Percentiles rank a stretch among this genome's conserved stretches.
phyloP scores from a whole-genome alignment of 169 alveolate genomes.

The Cryptosporidium sp. region DNA sequence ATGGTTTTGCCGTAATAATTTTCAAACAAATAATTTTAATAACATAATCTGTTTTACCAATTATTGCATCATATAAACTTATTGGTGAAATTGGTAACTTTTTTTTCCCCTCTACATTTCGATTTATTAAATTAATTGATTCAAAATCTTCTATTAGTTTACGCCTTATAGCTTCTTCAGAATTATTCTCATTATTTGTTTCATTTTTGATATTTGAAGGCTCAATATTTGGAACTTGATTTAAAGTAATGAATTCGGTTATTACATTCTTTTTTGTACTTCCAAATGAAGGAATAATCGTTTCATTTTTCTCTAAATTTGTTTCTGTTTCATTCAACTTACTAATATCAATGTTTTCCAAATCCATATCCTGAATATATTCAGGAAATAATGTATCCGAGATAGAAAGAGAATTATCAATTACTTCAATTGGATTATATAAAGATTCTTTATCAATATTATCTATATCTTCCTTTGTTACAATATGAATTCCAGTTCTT shows the following conservation, averaged over 20 bases:
- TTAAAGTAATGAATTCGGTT: neutral
- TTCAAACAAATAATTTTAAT: slow-evolving; percentile 35
- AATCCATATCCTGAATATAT: neutral
- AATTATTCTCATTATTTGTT: neutral
- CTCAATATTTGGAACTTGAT: neutral
- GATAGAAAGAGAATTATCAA: slow-evolving; percentile 17
- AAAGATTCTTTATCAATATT: slow-evolving; percentile 22
- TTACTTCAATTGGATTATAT: slow-evolving; percentile 32
- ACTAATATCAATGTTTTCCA: slow-evolving; percentile 8
- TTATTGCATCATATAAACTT: slow-evolving; percentile 59
- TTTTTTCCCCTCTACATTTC: neutral
- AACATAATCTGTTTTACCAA: slow-evolving; percentile 57
- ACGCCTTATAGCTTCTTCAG: neutral
- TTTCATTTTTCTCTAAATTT: neutral
- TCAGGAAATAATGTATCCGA: neutral
- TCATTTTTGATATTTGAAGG: neutral
- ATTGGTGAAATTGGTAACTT: neutral
- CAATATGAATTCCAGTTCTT: slow-evolving; percentile 55
- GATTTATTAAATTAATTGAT: neutral
- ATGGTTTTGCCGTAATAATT: slow-evolving; percentile 42
- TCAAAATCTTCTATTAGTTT: neutral
- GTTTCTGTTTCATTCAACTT: neutral
- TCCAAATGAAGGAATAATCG: slow-evolving; percentile 1
- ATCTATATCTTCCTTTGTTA: slow-evolving; percentile 52
- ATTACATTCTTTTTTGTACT: neutral